Base-by-base conservation (phyloP, 345 rosid genomes). In the Orychophragmus violaceus region DNA sequence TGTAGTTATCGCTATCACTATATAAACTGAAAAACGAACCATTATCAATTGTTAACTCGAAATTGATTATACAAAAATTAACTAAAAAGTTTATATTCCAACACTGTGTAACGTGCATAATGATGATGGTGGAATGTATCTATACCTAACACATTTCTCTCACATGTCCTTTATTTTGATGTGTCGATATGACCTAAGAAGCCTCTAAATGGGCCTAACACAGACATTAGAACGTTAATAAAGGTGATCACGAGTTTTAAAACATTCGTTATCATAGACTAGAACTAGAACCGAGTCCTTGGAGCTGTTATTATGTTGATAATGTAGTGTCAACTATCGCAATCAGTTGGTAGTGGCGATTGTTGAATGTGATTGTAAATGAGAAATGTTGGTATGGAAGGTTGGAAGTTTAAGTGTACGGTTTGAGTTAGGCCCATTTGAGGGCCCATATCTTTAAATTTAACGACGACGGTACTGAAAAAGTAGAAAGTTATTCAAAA, bases 101-200 rank as follows among this genome's bases (percentile, higher is more conserved):
- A 68, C 3, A 29, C 4, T 45, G 14, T 48, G 30, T 22, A 69
- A 50, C 32, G 33, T 50, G 61, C 67, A 29, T 28, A 14, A 60
- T 28, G 41, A 46, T 24, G 56, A 12, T 28, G n/a, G 9, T 37
- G 42, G 44, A 59, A 48, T 22, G 53, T 1, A 25, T 21, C 23
- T 6, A 35, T 5, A 69, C 68, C 74, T 14, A 69, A 60, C 67
- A 51, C 24, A 69, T 50, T 60, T 7, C 32, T 60, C 18, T 61
- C 54, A 60, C 61, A 21, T 51, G 66, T 39, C 45, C 12, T 28
- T 59, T 8, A 0, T 5, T 25, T 5, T 48, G 27, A 59, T 28
- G 51, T 18, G 54, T 55, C 42, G 24, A 66, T 35, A 39, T 32
- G 23, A 45, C 29, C 56, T 46, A 32, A 32, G 33, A 57, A 56